Conservation (phyloP, 2,329 filamentous ascomycete genomes). For the Orbilia javanica region DNA sequence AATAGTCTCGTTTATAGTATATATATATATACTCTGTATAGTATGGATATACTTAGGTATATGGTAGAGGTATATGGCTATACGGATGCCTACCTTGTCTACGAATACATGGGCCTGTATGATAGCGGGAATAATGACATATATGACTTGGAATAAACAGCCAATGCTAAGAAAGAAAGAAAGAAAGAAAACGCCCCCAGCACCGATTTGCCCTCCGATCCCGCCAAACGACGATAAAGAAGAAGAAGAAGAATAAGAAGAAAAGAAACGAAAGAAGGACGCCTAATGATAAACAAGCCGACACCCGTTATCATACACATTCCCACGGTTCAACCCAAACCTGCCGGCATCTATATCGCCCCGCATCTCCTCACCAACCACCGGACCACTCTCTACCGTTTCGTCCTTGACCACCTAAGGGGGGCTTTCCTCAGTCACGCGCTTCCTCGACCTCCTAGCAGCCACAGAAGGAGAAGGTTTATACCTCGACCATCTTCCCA, state of each 20-base stretch:
- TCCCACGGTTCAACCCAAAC: slow-evolving; percentile 14
- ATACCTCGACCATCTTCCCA: slow-evolving; percentile 73
- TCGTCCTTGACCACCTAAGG: neutral
- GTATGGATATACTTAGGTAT: no score
- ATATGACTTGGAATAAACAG: neutral
- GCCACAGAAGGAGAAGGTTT: neutral
- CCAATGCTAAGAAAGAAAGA: neutral
- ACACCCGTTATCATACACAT: slow-evolving; percentile 51
- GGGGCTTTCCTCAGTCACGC: neutral
- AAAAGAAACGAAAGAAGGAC: slow-evolving; percentile 13
- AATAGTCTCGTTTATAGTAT: no score
- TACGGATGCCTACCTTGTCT: no score
- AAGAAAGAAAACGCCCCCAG: neutral
- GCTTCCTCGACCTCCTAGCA: no score
- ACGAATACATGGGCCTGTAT: no score
- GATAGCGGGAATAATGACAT: neutral
- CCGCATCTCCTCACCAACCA: slow-evolving; percentile 1
- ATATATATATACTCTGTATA: no score
- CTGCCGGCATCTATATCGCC: slow-evolving; percentile 46
- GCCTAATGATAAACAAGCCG: slow-evolving; percentile 50
- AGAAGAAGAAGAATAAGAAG: neutral
- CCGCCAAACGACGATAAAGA: neutral
- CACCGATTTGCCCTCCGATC: neutral
- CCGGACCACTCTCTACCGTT: neutral
- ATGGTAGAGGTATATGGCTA: no score